Evolutionary conservation across 768 basidiomycete species (phyloP).

Genomic region (Amanita rubescens): DNA sequence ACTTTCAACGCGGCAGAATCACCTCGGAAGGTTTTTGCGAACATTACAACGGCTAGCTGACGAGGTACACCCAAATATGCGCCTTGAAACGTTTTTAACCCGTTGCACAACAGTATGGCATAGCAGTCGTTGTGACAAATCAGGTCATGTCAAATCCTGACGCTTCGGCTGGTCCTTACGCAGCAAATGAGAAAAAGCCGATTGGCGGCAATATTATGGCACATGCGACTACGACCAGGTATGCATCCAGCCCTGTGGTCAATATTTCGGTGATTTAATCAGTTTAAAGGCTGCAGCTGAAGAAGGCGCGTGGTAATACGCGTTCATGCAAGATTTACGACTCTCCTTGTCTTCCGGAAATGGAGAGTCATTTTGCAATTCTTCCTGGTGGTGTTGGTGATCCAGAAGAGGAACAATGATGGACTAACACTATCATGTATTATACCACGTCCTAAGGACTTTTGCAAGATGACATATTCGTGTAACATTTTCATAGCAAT

Average conservation of each 20-base stretch:
- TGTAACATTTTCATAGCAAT: conserved; percentile 21
- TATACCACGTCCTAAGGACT: conserved; percentile 4
- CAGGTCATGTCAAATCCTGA: conserved; percentile 99
- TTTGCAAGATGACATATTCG: conserved; percentile 6
- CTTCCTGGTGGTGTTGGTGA: conserved; percentile 88
- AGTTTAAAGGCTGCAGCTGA: conserved; percentile 66
- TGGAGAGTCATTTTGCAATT: conserved; percentile 93
- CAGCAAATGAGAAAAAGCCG: conserved; percentile 92
- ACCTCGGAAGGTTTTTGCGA: conserved; percentile 91
- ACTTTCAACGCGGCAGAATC: conserved; percentile 89
- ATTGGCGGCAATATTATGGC: conserved; percentile 99
- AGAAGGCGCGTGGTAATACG: conserved; percentile 87
- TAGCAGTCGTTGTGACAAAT: conserved; percentile 95
- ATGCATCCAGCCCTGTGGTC: conserved; percentile 10
- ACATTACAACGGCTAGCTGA: conserved; percentile 92
- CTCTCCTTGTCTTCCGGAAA: conserved; percentile 95
- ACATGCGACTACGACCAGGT: conserved; percentile 97
- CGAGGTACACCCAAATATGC: conserved; percentile 48
- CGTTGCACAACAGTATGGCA: conserved; percentile 65
- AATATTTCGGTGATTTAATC: conserved; percentile 5
- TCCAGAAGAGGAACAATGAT: conserved; percentile 77
- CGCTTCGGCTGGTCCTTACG: conserved; percentile 82
- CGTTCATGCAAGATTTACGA: conserved; percentile 97
- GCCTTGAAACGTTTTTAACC: not conserved
- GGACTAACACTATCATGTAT: conserved; percentile 3